A percentile compares a stretch with the other conserved stretches of the same genome.
These are phyloP conservation scores for Venustampulla echinocandica DNA, from an alignment of 495 filamentous ascomycete species.

Conservation along the genomic window DNA sequence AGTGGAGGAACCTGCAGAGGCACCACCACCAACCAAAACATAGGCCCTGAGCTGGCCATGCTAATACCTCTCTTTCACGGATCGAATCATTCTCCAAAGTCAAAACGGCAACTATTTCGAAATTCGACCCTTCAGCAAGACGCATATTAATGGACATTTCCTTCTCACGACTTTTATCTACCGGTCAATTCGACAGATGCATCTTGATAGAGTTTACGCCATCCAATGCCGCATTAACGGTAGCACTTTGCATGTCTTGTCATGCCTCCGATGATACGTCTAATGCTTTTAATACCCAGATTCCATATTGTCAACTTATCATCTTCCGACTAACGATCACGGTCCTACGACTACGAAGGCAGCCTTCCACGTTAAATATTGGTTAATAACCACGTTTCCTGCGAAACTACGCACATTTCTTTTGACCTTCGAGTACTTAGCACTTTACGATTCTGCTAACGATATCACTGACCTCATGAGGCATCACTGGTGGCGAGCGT, in stretches of 20 bases:
- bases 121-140: background rate
- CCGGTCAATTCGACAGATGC: background rate
- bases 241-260: slow-evolving; percentile 1
- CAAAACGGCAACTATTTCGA: background rate
- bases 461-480: slow-evolving; percentile 15
- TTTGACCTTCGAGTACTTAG: background rate
- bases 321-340: slow-evolving; percentile 1
- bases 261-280: slow-evolving; percentile 1
- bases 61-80: no score
- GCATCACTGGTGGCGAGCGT: slow-evolving; percentile 18
- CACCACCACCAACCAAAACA: no score
- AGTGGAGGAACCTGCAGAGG: background rate
- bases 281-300: no score
- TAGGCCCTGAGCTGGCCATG: no score
- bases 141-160: background rate
- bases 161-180: background rate
- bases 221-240: slow-evolving; percentile 13
- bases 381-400: slow-evolving; percentile 2
- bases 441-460: slow-evolving; percentile 10
- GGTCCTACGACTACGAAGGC: slow-evolving; percentile 1
- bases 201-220: slow-evolving; percentile 18
- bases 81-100: background rate
- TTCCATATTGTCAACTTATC: slow-evolving; percentile 1
- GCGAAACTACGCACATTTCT: slow-evolving; percentile 5
- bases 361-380: background rate